phyloP scores from a whole-genome alignment of 192 early-diverging fungal genomes.

The Rhizoclosmatium globosum region DNA sequence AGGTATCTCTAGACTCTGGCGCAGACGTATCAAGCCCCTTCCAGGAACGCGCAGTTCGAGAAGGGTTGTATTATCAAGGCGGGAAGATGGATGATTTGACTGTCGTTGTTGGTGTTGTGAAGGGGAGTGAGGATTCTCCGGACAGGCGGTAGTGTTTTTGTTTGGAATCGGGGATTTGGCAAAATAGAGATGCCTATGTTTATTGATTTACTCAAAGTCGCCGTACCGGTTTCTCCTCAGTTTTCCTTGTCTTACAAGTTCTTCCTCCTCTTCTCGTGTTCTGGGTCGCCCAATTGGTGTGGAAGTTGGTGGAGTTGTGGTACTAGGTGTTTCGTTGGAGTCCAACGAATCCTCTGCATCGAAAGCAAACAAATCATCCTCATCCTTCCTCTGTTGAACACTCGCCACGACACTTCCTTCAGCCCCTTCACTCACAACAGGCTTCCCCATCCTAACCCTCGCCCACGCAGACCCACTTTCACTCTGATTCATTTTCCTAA shows the following conservation, averaged over 20 bases:
- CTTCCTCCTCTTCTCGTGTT: slow-evolving; percentile 19
- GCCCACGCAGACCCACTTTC: slow-evolving; percentile 13
- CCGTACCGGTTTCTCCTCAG: slow-evolving; percentile 7
- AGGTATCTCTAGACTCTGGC: slow-evolving; percentile 78
- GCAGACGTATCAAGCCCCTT: slow-evolving; percentile 84
- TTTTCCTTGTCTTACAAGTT: not conserved
- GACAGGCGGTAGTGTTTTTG: slow-evolving; percentile 37
- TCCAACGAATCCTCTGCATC: not conserved
- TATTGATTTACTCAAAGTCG: slow-evolving; percentile 1
- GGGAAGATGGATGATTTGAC: slow-evolving; percentile 97
- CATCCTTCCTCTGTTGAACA: not conserved
- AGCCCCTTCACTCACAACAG: not conserved
- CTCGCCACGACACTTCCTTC: not conserved
- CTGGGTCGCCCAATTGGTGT: not conserved
- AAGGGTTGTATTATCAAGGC: slow-evolving; percentile 92
- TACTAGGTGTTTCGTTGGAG: not conserved
- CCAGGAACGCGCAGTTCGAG: slow-evolving; percentile 91
- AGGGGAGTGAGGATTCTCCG: slow-evolving; percentile 47
- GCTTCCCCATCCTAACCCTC: not conserved
- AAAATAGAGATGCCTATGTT: too few species aligned
- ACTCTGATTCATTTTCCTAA: not conserved
- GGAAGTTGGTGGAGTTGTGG: not conserved
- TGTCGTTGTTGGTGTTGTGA: slow-evolving; percentile 85
- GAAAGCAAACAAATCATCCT: not conserved
- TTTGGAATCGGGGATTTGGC: too few species aligned